Percentiles rank a stretch among this genome's conserved stretches.
Evolutionary conservation across 1,284 basidiomycete species (phyloP).

Genomic region (Leccinum colubrinum): DNA sequence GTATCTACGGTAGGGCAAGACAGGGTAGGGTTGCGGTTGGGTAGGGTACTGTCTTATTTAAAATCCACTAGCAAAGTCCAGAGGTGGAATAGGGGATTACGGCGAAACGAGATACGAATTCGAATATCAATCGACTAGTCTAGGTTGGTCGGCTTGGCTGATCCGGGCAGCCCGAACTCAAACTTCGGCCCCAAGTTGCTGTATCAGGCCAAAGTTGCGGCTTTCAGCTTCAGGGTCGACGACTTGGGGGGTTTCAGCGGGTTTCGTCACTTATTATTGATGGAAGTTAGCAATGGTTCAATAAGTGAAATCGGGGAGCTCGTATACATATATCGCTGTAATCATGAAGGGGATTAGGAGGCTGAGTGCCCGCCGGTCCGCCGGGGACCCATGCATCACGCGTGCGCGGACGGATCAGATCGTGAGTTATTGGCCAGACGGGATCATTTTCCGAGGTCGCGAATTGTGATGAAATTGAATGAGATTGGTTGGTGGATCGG

Average conservation of each 20-base stretch:
- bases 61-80: neutral
- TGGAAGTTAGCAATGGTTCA: neutral
- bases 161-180: neutral
- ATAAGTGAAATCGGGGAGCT: neutral
- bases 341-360: neutral
- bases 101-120: neutral
- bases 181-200: neutral
- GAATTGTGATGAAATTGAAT: neutral
- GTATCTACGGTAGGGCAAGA: neutral
- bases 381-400: neutral
- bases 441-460: neutral
- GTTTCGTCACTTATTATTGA: neutral
- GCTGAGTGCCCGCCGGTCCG: neutral
- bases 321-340: neutral
- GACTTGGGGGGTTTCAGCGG: neutral
- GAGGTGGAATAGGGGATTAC: neutral
- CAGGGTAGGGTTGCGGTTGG: neutral
- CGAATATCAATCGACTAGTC: neutral
- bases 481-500: neutral
- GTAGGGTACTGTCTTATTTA: neutral
- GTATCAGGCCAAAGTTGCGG: neutral
- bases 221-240: neutral
- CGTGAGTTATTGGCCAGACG: neutral
- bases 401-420: neutral
- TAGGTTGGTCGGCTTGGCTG: neutral